Evolutionary conservation across 805 yeast genomes (phyloP), one percentile per base, ranked within the genome.

Genomic region (Metschnikowia anglica): DNA sequence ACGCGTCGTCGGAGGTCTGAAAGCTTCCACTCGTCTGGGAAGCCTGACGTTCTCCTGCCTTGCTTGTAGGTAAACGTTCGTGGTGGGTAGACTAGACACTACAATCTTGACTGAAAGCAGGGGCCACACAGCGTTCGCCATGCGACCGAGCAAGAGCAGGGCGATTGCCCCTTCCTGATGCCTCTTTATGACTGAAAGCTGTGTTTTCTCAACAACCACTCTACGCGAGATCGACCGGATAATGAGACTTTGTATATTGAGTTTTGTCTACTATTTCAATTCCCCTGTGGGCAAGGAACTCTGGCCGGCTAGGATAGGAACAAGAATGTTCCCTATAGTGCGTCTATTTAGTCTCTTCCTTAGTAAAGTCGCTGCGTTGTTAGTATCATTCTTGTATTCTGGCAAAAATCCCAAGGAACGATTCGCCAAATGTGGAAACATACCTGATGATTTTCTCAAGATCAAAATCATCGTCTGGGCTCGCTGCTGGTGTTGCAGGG

Each of bases 401-500:
- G 23, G n/a, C 4, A 17, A 17, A 8, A 20, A 11, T 18, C 5
- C 18, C 17, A 9, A 3, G 13, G 33, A n/a, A 7, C 26, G n/a
- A n/a, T 10, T 13, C 4, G 6, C 25, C 3, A n/a, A 27, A 9
- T 3, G 6, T 5, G 9, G 15, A 29, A 52, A 70, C 75, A 49
- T 66, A 70, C 75, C 56, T 66, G 44, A 70, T 52, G 53, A 68
- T 60, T 52, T 69, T 68, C 45, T 70, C 75, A 42, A 70, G 61
- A 44, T 70, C 75, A 49, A 70, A 68, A 49, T 70, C 74, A 17
- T 66, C 74, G 41, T 66, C 71, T 47, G 66, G 63, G 39, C 58
- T 26, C 15, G 53, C 45, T 17, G 52, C 44, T 7, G 50, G 57
- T 4, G 62, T 56, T 3, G 18, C 31, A 28, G 52, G 53, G 25